Evolutionary conservation across 257 asterid species (phyloP).

Genomic region (Gentiana dahurica): DNA sequence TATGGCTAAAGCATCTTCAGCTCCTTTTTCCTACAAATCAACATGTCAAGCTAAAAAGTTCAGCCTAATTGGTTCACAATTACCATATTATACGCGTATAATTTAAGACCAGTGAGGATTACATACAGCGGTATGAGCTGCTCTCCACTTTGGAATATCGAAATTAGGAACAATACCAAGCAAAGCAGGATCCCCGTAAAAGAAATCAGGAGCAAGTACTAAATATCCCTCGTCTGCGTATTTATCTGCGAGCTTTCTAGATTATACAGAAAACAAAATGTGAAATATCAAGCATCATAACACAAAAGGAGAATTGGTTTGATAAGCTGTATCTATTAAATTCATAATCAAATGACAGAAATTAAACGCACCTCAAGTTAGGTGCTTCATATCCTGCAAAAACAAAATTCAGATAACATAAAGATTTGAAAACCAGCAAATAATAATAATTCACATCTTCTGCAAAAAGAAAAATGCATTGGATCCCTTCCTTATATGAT

Average conservation of each 20-base stretch:
- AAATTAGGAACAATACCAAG: slow-evolving; percentile 11
- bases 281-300: background rate
- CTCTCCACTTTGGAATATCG: slow-evolving; percentile 21
- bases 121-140: slow-evolving; percentile 39
- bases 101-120: background rate
- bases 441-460: background rate
- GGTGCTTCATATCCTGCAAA: slow-evolving; percentile 59
- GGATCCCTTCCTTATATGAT: too few species aligned
- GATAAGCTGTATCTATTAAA: background rate
- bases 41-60: background rate
- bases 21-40: slow-evolving; percentile 39
- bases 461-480: background rate
- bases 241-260: slow-evolving; percentile 62
- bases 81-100: background rate
- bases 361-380: slow-evolving; percentile 35
- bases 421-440: background rate
- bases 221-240: slow-evolving; percentile 48
- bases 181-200: slow-evolving; percentile 45
- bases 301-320: background rate
- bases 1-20: slow-evolving; percentile 52
- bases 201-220: slow-evolving; percentile 70
- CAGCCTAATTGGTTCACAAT: background rate
- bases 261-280: slow-evolving; percentile 2
- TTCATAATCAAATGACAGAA: background rate
- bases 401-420: background rate